phyloP scores from a whole-genome alignment of 305 asterid genomes.

The Rubia balearica region DNA sequence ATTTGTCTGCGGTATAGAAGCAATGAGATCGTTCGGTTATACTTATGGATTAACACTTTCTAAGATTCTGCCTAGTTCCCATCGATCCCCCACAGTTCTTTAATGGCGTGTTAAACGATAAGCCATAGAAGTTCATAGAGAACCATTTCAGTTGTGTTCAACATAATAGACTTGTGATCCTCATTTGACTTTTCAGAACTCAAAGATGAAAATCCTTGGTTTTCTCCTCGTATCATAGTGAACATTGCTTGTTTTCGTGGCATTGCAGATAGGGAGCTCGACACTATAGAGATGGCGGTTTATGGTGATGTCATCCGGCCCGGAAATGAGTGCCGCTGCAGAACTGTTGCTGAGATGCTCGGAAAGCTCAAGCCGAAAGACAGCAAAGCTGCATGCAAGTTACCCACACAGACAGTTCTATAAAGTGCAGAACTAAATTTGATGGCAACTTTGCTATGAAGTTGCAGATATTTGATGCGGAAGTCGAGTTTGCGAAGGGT shows the following conservation, averaged over 20 bases:
- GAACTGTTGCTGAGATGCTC: constrained; percentile 81
- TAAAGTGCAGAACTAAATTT: too few relatives aligned
- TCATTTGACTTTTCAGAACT: background rate
- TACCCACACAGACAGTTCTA: constrained; percentile 31
- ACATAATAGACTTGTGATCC: background rate
- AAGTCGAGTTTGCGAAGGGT: too few relatives aligned
- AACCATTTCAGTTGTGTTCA: background rate
- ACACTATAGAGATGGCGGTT: constrained; percentile 84
- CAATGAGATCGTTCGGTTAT: background rate
- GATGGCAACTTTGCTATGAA: too few relatives aligned
- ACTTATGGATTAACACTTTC: background rate
- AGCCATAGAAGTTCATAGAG: background rate
- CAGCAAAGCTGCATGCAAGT: constrained; percentile 47
- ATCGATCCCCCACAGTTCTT: background rate
- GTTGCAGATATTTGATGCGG: too few relatives aligned
- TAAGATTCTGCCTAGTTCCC: background rate
- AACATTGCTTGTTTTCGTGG: background rate
- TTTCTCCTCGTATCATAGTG: background rate
- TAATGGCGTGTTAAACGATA: background rate
- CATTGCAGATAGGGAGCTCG: constrained; percentile 71
- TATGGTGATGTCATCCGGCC: constrained; percentile 82
- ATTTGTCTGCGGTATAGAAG: background rate
- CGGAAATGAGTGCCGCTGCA: constrained; percentile 83
- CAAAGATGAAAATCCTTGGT: background rate
- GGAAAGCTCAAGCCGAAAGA: constrained; percentile 69